Evolutionary conservation across 305 asterid genomes (phyloP), one percentile per base, ranked within the genome.

Genomic region (Solanum hybrid): DNA sequence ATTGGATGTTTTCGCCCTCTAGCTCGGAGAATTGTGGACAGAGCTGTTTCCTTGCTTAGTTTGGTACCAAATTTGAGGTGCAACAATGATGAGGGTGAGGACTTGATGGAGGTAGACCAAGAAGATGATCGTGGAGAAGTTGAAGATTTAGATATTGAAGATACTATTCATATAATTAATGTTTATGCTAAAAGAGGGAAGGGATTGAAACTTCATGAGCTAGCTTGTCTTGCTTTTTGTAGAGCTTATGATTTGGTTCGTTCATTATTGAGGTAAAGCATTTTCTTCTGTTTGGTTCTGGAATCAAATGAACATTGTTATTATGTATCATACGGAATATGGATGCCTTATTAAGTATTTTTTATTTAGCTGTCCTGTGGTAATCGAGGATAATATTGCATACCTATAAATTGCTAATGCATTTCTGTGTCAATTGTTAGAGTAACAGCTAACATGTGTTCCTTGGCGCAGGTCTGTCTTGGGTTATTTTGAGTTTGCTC

Each of bases 1-100:
- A 92, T 97, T 80, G 98, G 99, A 90, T 97, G 98, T 93, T 95
- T 97, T 79, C 95, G 98, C 87, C 94, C 97, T 1, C 92, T 97
- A 38, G 95, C 97, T 24, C 92, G 91, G 81, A 92, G 91, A 93
- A 94, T 97, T 70, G 90, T 97, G 89, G 94, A 91, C 83, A 94
- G 92, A 92, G 91, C 94, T 9, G 94, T 97, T 90, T 80, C 89
- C 20, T 92, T 95, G 95, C 98, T 97, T 90, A 93, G 81, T n/a
- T 33, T 93, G 87, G 98, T 95, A 37, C 96, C 96, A 2, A 92
- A 92, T 92, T 93, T 94, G 92, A 92, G 94, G 91, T 91, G 90
- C 8, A 93, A 96, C 73, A 90, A 92, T 90, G 93, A 92, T 88
- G 88, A 70, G 32, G 77, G 77, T 10, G 77, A 37, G 3, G 89